These are phyloP conservation scores for Udeniomyces megalosporus DNA, from an alignment of 768 basidiomycete genomes.

Conservation along the genomic window DNA sequence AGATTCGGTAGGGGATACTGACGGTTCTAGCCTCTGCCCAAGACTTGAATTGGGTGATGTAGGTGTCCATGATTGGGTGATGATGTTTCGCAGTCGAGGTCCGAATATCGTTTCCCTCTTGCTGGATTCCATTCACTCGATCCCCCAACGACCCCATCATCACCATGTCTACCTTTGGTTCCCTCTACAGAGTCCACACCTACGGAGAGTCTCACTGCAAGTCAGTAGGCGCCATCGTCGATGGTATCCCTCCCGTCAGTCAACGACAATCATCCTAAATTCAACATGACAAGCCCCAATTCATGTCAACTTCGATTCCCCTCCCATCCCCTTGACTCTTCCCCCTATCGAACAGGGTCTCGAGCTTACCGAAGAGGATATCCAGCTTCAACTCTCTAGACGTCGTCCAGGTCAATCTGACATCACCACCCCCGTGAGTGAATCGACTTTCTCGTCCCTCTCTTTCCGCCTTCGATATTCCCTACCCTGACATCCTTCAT, in stretches of 20 bases:
- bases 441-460: too few species aligned
- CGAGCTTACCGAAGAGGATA: constrained; percentile 57
- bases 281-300: too few species aligned
- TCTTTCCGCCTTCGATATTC: neutral
- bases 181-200: constrained; percentile 82
- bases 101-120: neutral
- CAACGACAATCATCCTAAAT: too few species aligned
- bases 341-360: constrained; percentile 47
- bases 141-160: neutral
- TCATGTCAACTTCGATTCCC: too few species aligned
- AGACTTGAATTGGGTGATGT: too few species aligned
- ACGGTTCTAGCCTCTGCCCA: too few species aligned
- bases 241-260: constrained; percentile 85
- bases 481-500: neutral
- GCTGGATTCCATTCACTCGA: too few species aligned
- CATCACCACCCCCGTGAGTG: constrained; percentile 87
- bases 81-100: too few species aligned
- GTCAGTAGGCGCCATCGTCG: constrained; percentile 91
- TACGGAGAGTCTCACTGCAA: constrained; percentile 96
- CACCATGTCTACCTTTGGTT: constrained; percentile 87
- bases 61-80: too few species aligned
- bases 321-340: neutral
- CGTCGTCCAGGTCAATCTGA: constrained; percentile 90
- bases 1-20: too few species aligned
- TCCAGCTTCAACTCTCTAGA: constrained; percentile 79